Conservation (phyloP, 305 asterid genomes). For the Fraxinus albicans region DNA sequence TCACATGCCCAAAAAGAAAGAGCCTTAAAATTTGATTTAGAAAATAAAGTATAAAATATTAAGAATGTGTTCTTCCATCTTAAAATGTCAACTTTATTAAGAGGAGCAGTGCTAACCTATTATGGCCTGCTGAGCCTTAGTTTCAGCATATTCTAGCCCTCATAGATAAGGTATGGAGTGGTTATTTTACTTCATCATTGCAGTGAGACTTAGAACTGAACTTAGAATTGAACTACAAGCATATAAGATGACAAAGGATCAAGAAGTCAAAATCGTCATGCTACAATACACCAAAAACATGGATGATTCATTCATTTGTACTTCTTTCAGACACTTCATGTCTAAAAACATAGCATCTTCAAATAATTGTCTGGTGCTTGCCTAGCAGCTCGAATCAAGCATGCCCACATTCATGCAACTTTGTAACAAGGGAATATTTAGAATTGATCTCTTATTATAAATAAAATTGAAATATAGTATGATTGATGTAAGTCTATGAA, state of each 20-base stretch:
- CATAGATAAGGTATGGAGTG: not conserved
- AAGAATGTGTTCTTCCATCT: too few relatives aligned
- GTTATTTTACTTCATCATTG: not conserved
- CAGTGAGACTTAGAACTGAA: not conserved
- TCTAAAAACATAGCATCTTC: not conserved
- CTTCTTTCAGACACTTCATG: not conserved
- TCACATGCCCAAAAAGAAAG: not conserved
- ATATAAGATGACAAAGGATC: not conserved
- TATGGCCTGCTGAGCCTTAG: not conserved
- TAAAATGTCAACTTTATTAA: too few relatives aligned
- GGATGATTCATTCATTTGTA: not conserved
- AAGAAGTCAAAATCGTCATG: not conserved
- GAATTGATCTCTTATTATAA: not conserved
- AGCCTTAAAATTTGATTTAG: not conserved
- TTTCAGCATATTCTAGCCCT: not conserved
- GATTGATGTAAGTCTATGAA: not conserved
- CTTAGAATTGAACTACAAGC: not conserved
- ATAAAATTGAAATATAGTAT: too few relatives aligned
- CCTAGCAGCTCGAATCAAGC: not conserved
- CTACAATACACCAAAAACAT: not conserved
- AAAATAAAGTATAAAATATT: not conserved
- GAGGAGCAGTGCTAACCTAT: too few relatives aligned
- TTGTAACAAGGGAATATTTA: not conserved
- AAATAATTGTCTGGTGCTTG: not conserved
- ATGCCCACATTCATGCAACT: not conserved